Evolutionary conservation across 2,329 filamentous ascomycete species (phyloP), one percentile per base, ranked within the genome.

Genomic region (Aureobasidium lini): DNA sequence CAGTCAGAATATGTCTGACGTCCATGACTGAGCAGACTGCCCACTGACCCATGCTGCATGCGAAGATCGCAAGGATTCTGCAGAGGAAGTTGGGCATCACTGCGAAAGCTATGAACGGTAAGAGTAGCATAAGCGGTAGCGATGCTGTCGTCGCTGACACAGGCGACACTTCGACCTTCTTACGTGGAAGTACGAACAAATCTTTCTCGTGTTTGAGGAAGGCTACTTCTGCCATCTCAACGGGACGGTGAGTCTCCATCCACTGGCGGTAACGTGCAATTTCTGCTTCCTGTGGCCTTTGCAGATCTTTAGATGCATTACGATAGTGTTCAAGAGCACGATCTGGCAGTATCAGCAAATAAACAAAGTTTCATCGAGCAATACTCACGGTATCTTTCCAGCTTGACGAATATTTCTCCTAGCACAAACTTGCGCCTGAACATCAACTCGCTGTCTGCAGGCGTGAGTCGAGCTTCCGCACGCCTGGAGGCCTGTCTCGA

Each of bases 311-410:
- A 0, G 79, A 76, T 57, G 82, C 70, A 62, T 77, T 73, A 62
- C 76, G 77, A 67, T 83, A 88, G 0, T 84, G 83, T 1, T 79
- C 71, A 52, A 89, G 72, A 1, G 84, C 79, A 64, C 83, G 79
- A 62, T 84, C 82, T 85, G 57, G 1, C 54, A 15, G 39, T 2
- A 50, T 60, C 60, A 36, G 52, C 53, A n/a, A 36, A 2, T 57
- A 71, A 23, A 67, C 70, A 43, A 28, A n/a, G n/a, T 18, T 40
- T 36, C 10, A 16, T 16, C 29, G 36, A 42, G n/a, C 13, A 6
- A 18, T 62, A 67, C 81, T 70, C 72, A 87, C 84, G 86, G 68
- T 89, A 90, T 66, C 88, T 84, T 34, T 80, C 79, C 8, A 88
- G 72, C 68, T 89, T 89, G 63, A 81, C 79, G 15, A 82, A 85